These are phyloP conservation scores for Serendipita sp. DNA, from an alignment of 768 basidiomycete genomes.

Conservation along the genomic window DNA sequence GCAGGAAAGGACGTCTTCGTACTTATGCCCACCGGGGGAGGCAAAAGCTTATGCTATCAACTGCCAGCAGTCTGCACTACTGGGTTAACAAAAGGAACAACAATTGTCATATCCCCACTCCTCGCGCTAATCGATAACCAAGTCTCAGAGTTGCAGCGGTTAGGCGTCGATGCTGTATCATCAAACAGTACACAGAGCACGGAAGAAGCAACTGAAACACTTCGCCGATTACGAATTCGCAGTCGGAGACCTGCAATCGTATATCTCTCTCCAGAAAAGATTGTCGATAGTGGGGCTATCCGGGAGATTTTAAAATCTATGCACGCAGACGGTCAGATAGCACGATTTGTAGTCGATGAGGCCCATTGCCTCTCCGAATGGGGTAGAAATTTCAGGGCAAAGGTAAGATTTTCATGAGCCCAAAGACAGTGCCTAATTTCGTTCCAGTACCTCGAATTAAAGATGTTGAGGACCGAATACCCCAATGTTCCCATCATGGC, in stretches of 20 bases:
- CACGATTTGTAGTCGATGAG: conserved; percentile 90
- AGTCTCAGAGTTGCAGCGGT: conserved; percentile 45
- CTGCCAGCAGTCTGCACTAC: conserved; percentile 70
- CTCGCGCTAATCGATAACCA: conserved; percentile 84
- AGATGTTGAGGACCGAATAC: conserved; percentile 52
- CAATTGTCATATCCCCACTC: conserved; percentile 81
- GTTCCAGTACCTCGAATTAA: conserved; percentile 50
- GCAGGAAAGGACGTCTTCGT: conserved; percentile 79
- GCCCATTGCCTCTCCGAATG: conserved; percentile 90
- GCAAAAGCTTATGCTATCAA: conserved; percentile 78
- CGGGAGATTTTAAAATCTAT: conserved; percentile 41
- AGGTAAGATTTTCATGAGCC: conserved; percentile 30
- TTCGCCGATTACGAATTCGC: conserved; percentile 28
- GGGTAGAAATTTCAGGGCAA: conserved; percentile 86
- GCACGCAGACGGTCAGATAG: conserved; percentile 41
- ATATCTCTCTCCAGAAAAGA: conserved; percentile 86
- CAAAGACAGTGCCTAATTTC: not conserved
- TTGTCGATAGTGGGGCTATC: conserved; percentile 45
- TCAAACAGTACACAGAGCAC: conserved; percentile 42
- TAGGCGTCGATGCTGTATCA: conserved; percentile 51
- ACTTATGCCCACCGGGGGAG: conserved; percentile 91
- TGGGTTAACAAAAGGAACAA: conserved; percentile 64
- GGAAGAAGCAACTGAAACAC: conserved; percentile 23
- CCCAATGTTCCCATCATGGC: conserved; percentile 86
- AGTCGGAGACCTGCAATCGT: conserved; percentile 44